phyloP scores from a whole-genome alignment of 1,284 basidiomycete genomes.

The Rhodotorula sp. region DNA sequence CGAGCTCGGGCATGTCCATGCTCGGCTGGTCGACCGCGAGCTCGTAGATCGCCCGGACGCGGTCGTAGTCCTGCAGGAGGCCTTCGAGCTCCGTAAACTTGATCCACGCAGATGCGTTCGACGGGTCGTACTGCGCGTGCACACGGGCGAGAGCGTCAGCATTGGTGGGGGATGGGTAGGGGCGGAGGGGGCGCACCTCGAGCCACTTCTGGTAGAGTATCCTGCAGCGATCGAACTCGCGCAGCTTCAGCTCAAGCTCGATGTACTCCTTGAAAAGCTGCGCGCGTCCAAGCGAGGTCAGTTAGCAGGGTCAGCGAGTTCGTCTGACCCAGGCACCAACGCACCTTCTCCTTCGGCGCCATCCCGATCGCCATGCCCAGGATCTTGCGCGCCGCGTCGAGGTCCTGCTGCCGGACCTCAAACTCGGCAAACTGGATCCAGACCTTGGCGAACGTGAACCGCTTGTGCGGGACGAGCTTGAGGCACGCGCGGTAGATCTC shows the following conservation, averaged over 20 bases:
- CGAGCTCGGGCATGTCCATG: conserved; percentile 91
- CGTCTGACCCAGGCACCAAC: not conserved
- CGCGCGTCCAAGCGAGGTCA: not conserved
- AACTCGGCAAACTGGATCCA: conserved; percentile 91
- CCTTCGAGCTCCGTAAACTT: conserved; percentile 94
- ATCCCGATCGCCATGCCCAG: conserved; percentile 90
- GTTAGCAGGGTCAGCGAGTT: not conserved
- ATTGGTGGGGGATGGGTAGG: not conserved
- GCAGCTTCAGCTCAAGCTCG: conserved; percentile 74
- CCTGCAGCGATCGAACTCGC: conserved; percentile 91
- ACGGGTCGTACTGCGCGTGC: conserved; percentile 70
- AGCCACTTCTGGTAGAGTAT: conserved; percentile 92
- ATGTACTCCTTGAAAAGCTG: conserved; percentile 87
- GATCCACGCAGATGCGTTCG: conserved; percentile 92
- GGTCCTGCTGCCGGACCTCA: conserved; percentile 81
- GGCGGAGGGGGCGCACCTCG: conserved; percentile 60
- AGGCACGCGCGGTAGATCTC: conserved; percentile 92
- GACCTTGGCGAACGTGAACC: conserved; percentile 95
- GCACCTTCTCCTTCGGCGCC: conserved; percentile 82
- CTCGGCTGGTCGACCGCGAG: conserved; percentile 84
- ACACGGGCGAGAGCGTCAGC: not conserved
- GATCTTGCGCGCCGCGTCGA: conserved; percentile 83
- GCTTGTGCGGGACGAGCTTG: conserved; percentile 87
- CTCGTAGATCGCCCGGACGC: conserved; percentile 94
- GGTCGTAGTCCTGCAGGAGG: conserved; percentile 84